Percentiles rank a stretch among this genome's conserved stretches.
These are phyloP conservation scores for Apiospora rasikravindrae DNA, from an alignment of 2,329 filamentous ascomycete species.

Conservation along the genomic window DNA sequence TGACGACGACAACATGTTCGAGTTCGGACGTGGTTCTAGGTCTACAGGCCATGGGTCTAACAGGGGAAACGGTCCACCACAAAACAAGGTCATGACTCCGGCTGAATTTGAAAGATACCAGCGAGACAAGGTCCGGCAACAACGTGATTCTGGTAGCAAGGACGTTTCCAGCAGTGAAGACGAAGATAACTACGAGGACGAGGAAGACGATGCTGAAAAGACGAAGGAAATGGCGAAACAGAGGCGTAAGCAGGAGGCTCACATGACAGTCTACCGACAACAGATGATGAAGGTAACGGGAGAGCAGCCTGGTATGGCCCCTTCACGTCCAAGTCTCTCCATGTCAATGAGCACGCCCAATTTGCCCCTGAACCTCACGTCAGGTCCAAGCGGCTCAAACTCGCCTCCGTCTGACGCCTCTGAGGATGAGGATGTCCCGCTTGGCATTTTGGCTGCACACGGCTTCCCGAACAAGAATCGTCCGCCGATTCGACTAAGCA, in stretches of 20 bases:
- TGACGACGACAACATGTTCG: slow-evolving; percentile 63
- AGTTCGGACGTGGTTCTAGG: slow-evolving; percentile 46
- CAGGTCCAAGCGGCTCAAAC: slow-evolving; percentile 43
- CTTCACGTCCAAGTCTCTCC: slow-evolving; percentile 59
- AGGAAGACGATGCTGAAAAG: slow-evolving; percentile 78
- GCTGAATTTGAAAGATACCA: slow-evolving; percentile 85
- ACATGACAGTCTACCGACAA: slow-evolving; percentile 87
- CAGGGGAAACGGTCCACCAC: slow-evolving; percentile 43
- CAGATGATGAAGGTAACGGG: slow-evolving; percentile 98
- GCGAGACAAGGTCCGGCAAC: slow-evolving; percentile 72
- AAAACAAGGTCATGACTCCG: slow-evolving; percentile 86
- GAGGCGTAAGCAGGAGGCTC: slow-evolving; percentile 85
- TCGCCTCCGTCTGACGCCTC: slow-evolving; percentile 54
- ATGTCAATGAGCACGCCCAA: slow-evolving; percentile 69
- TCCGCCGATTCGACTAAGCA: slow-evolving; percentile 71
- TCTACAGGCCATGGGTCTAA: slow-evolving; percentile 41
- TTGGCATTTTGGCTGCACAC: slow-evolving; percentile 86
- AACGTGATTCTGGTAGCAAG: slow-evolving; percentile 46
- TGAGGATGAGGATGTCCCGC: slow-evolving; percentile 85
- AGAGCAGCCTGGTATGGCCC: slow-evolving; percentile 59
- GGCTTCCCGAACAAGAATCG: slow-evolving; percentile 83
- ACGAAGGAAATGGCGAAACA: slow-evolving; percentile 75
- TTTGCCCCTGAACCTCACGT: slow-evolving; percentile 44
- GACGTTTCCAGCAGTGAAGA: slow-evolving; percentile 49
- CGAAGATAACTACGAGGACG: slow-evolving; percentile 62